Evolutionary conservation across 768 basidiomycete species (phyloP), one percentile per base, ranked within the genome.

Genomic region (Termitomyces sp.): DNA sequence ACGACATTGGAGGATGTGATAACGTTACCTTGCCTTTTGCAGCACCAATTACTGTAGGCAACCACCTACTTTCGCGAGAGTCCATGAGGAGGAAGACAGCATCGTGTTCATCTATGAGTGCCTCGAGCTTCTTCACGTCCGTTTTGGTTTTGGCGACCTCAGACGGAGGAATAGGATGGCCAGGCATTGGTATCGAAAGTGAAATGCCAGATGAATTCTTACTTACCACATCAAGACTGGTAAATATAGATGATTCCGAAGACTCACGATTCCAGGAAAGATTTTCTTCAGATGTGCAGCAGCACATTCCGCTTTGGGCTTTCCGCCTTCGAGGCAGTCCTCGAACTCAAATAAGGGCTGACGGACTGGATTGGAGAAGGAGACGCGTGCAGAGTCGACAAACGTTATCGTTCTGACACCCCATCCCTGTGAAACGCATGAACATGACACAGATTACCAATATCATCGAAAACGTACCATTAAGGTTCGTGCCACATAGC

Each of bases 311-410:
- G 97, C 96, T 73, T 99, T 99, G 25, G 91, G 91, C 71, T 91
- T 95, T 0, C 96, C 97, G 0, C 97, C 96, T 45, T 91, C 77
- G 36, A 98, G 74, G 64, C 94, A 97, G 70, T 99, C 97, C 59
- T 89, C 88, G 66, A 98, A 98, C 66, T 94, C 91, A 68, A 98
- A 99, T 7, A 99, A 78, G 2, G 97, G 97, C 71, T 99, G 97
- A 40, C 97, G 84, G 52, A 98, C 97, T 3, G 97, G 97, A 73
- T 99, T 98, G 25, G 95, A 98, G 74, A 96, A 98, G 0, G 94
- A 96, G 11, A 98, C 96, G 47, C 82, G 86, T 0, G 88, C 86
- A 15, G 92, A 96, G 74, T 99, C 96, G 52, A 97, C 86, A 48
- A 99, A 84, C 0, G 95, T 95, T 69, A 98, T 97, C 10, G 83